These are phyloP conservation scores for Cicer cuneatum DNA, from an alignment of 306 rosid species.

Conservation along the genomic window DNA sequence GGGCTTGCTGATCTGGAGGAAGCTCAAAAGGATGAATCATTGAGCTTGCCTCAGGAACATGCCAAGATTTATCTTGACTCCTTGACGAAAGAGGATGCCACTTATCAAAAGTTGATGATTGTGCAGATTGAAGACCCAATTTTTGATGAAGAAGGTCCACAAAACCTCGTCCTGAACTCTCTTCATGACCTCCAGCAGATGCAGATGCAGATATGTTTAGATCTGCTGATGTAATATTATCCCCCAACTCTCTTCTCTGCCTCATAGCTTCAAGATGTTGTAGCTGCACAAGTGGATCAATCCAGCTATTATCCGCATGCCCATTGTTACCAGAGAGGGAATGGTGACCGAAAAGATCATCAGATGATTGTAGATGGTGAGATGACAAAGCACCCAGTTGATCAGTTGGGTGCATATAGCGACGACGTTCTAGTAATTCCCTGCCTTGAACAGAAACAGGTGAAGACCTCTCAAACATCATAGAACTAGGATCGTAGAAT, in stretches of 20 bases:
- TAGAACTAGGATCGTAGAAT: conserved; percentile 56
- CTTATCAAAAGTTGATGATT: conserved; percentile 54
- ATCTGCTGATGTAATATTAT: conserved; percentile 44
- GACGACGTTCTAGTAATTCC: conserved; percentile 56
- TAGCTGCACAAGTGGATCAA: conserved; percentile 48
- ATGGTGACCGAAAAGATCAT: conserved; percentile 56
- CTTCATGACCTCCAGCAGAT: conserved; percentile 53
- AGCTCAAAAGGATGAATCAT: conserved; percentile 56
- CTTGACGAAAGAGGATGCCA: conserved; percentile 61
- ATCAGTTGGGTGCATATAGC: conserved; percentile 47
- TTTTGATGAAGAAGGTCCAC: conserved; percentile 61
- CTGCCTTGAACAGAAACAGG: conserved; percentile 59
- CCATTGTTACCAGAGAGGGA: conserved; percentile 56
- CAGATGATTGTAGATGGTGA: conserved; percentile 51
- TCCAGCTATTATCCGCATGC: conserved; percentile 55
- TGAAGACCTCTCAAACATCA: conserved; percentile 65
- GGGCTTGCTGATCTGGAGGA: conserved; percentile 58
- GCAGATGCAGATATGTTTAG: conserved; percentile 52
- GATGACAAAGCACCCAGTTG: conserved; percentile 54
- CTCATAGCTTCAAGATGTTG: conserved; percentile 59
- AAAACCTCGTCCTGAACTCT: conserved; percentile 54
- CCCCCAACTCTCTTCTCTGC: conserved; percentile 57
- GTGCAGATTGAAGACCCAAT: conserved; percentile 51
- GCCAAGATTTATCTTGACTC: conserved; percentile 55
- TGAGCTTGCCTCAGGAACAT: conserved; percentile 52